A percentile compares a stretch with the other conserved stretches of the same genome.
Conservation (phyloP, 495 filamentous ascomycete genomes). For the Aspergillus olivimuriae region DNA sequence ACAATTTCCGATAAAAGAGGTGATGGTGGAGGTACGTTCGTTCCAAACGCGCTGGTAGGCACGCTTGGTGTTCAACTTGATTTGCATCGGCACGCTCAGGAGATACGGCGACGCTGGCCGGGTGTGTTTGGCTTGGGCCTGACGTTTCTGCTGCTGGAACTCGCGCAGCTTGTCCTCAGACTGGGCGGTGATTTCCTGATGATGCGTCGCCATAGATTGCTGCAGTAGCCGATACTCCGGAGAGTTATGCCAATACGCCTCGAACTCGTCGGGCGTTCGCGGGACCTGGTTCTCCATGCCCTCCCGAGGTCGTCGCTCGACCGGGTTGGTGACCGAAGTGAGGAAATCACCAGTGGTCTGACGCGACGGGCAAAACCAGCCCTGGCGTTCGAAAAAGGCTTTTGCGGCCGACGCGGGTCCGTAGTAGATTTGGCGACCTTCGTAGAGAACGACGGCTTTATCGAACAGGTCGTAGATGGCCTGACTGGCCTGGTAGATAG, state of each 20-base stretch:
- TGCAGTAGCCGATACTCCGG: conserved; percentile 39
- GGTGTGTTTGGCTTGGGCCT: conserved; percentile 25
- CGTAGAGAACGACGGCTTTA: conserved; percentile 53
- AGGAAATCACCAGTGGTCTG: conserved; percentile 64
- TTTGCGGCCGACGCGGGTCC: conserved; percentile 48
- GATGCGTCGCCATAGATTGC: conserved; percentile 42
- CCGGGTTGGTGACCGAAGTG: conserved; percentile 59
- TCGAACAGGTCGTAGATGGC: conserved; percentile 65
- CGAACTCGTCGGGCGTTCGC: conserved; percentile 63
- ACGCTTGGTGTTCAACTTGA: conserved; percentile 37
- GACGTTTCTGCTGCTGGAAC: conserved; percentile 22
- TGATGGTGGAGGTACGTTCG: conserved; percentile 65
- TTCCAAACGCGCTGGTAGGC: conserved; percentile 52
- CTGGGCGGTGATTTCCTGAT: conserved; percentile 21
- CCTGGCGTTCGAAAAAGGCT: conserved; percentile 51
- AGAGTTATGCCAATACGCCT: conserved; percentile 47
- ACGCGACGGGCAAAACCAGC: conserved; percentile 49
- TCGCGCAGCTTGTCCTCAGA: conserved; percentile 6
- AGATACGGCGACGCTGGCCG: conserved; percentile 32
- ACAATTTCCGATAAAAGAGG: conserved; percentile 61
- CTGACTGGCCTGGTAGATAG: conserved; percentile 75
- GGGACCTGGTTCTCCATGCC: conserved; percentile 59
- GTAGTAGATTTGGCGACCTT: conserved; percentile 58
- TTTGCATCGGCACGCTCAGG: conserved; percentile 35
- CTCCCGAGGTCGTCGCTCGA: conserved; percentile 48